These are phyloP conservation scores for Lichtheimia corymbifera DNA, from an alignment of 371 early-diverging fungal genomes.

Conservation along the genomic window DNA sequence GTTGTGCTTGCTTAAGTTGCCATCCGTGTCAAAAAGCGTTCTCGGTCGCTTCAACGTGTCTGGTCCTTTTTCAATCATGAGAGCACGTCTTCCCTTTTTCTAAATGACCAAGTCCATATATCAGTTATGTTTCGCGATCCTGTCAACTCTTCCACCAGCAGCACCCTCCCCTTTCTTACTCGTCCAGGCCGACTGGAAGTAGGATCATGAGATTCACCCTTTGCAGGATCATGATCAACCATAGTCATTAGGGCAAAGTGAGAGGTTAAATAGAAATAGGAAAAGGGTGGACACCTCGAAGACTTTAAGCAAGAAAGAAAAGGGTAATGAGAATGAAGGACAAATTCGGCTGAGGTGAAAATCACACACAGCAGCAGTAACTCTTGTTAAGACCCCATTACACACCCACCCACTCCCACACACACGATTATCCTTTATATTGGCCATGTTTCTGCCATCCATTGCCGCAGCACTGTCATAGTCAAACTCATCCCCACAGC, in stretches of 20 bases:
- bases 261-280: too few relatives aligned
- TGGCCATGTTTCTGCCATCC: too few relatives aligned
- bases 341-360: too few relatives aligned
- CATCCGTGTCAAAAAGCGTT: slow-evolving; percentile 49
- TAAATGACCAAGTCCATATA: neutral
- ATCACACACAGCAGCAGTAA: too few relatives aligned
- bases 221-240: slow-evolving; percentile 1
- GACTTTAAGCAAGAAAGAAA: too few relatives aligned
- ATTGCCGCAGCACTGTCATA: too few relatives aligned
- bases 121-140: neutral
- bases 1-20: slow-evolving; percentile 40
- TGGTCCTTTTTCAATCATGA: neutral
- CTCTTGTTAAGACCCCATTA: too few relatives aligned
- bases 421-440: too few relatives aligned
- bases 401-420: too few relatives aligned
- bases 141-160: neutral
- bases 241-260: neutral
- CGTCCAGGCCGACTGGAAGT: neutral
- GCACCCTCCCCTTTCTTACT: neutral
- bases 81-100: slow-evolving; percentile 2
- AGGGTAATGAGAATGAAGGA: too few relatives aligned
- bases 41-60: slow-evolving; percentile 1
- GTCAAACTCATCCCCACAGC: too few relatives aligned
- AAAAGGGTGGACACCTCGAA: too few relatives aligned
- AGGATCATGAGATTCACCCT: neutral